Conservation (phyloP, 345 rosid genomes). For the Diplotaxis tenuifolia region DNA sequence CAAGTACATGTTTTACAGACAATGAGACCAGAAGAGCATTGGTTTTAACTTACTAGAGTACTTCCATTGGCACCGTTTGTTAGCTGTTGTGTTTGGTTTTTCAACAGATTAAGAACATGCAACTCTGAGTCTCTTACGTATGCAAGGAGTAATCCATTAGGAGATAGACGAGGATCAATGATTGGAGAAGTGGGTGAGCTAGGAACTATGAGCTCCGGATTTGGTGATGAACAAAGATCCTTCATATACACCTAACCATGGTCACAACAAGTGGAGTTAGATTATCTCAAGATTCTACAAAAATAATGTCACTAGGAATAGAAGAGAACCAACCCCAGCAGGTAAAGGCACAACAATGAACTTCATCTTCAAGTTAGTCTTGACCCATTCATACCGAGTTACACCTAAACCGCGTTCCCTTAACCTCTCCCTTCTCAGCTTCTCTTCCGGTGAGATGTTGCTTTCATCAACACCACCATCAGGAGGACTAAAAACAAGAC, state of each 20-base stretch:
- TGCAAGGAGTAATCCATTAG: conserved; percentile 78
- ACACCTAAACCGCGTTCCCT: conserved; percentile 96
- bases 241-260: conserved; percentile 70
- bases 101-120: conserved; percentile 60
- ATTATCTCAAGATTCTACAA: not conserved
- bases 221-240: conserved; percentile 56
- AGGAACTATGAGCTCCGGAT: conserved; percentile 72
- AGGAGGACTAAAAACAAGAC: conserved; percentile 69
- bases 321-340: conserved; percentile 65
- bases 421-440: conserved; percentile 83
- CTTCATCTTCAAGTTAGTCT: conserved; percentile 63
- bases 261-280: not conserved
- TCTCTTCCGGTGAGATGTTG: conserved; percentile 84
- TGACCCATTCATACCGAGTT: conserved; percentile 90
- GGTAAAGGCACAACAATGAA: conserved; percentile 88
- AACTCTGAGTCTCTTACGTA: conserved; percentile 70
- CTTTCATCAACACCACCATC: conserved; percentile 92
- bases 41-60: conserved; percentile 55
- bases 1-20: not conserved
- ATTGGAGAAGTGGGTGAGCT: conserved; percentile 59
- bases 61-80: conserved; percentile 66
- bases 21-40: no score
- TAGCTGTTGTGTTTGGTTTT: conserved; percentile 57
- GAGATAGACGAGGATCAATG: conserved; percentile 87
- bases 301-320: conserved; percentile 3